Percentiles rank a stretch among this genome's conserved stretches.
Conservation (phyloP, 305 asterid genomes). For the Solanum aculeatissimum region DNA sequence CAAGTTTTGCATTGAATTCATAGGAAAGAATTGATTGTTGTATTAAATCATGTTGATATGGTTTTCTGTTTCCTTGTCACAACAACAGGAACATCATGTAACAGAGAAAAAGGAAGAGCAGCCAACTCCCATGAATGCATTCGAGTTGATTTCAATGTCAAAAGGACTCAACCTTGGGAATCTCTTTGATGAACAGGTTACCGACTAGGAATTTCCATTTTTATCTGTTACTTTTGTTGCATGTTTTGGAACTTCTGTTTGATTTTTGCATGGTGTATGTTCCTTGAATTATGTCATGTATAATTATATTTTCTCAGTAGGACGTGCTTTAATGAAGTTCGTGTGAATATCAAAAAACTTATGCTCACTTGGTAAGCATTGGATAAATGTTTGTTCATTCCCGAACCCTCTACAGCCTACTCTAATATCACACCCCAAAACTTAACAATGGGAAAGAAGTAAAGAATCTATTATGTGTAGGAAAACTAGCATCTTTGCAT, state of each 20-base stretch:
- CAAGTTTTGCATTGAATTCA: background rate
- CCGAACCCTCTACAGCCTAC: background rate
- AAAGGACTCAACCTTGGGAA: slow-evolving; percentile 84
- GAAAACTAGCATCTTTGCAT: background rate
- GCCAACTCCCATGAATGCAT: slow-evolving; percentile 86
- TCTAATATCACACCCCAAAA: background rate
- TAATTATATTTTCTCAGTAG: background rate
- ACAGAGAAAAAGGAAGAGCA: slow-evolving; percentile 67
- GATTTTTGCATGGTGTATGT: background rate
- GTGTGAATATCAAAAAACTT: background rate
- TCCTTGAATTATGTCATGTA: background rate
- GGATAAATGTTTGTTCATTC: background rate
- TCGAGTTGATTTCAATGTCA: slow-evolving; percentile 90
- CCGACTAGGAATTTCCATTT: background rate
- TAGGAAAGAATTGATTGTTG: background rate
- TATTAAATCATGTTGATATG: background rate
- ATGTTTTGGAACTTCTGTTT: background rate
- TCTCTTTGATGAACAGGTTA: slow-evolving; percentile 67
- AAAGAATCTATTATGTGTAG: background rate
- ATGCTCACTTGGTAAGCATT: background rate
- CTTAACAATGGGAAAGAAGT: background rate
- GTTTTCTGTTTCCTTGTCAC: background rate
- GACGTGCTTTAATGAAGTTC: background rate
- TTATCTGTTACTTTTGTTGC: background rate
- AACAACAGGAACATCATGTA: slow-evolving; percentile 64